Evolutionary conservation across 371 early-diverging fungal genomes (phyloP).

Genomic region (Apophysomyces sp.): DNA sequence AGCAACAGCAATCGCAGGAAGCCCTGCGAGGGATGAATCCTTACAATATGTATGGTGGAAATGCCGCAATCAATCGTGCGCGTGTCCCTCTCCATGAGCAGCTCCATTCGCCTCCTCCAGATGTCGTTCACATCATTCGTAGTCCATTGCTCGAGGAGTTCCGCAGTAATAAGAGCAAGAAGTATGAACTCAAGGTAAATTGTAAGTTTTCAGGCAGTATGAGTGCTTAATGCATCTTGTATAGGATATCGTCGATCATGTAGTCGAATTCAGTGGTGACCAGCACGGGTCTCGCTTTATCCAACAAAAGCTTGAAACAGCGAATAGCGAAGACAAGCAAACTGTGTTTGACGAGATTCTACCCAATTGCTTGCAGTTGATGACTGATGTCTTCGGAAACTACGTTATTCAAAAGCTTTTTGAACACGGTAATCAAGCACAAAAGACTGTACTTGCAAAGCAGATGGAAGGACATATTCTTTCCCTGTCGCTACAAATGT

Average conservation of each 20-base stretch:
- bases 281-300: slow-evolving; percentile 99
- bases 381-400: slow-evolving; percentile 99
- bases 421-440: slow-evolving; percentile 90
- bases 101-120: background rate
- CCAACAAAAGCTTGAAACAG: slow-evolving; percentile 98
- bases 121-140: slow-evolving; percentile 51
- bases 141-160: slow-evolving; percentile 92
- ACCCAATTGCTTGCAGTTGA: slow-evolving; percentile 90
- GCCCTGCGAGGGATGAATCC: background rate
- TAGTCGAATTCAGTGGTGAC: slow-evolving; percentile 98
- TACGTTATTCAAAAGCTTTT: slow-evolving; percentile 99
- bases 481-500: slow-evolving; percentile 98
- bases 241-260: slow-evolving; percentile 86
- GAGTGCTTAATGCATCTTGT: background rate
- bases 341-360: slow-evolving; percentile 96
- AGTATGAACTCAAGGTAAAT: slow-evolving; percentile 80
- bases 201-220: slow-evolving; percentile 24
- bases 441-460: slow-evolving; percentile 83
- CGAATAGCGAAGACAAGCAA: slow-evolving; percentile 90
- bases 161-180: slow-evolving; percentile 89
- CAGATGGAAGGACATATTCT: slow-evolving; percentile 95
- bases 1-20: slow-evolving; percentile 24
- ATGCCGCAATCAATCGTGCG: background rate
- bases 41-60: background rate
- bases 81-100: slow-evolving; percentile 1